Base-by-base conservation (phyloP, 768 basidiomycete genomes). In the Leccinum aurantiacum region DNA sequence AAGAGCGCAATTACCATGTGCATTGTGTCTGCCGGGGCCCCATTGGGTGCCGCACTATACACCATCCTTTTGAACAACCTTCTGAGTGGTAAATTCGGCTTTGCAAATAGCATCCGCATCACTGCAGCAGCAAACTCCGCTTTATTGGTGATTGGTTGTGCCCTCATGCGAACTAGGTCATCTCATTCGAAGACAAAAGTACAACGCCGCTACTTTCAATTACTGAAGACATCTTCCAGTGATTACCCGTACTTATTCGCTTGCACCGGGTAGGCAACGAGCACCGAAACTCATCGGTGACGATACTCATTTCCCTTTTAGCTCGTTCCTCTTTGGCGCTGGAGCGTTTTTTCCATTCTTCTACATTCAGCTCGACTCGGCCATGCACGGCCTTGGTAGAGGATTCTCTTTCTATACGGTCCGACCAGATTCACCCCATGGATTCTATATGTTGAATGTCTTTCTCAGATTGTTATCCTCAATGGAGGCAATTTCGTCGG, bases 321-420 rank as follows among this genome's bases (percentile, higher is more conserved):
- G 68, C 4, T 7, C 62, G 14, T 57, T 69, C 38, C 50, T 69
- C 27, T 66, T 57, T 54, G 68, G 62, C 10, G 68, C 69, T n/a
- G 68, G 68, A 3, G 54, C 64, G 4, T 66, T 65, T 44, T 65
- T 62, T 3, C 63, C 63, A 35, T 48, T 82, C 37, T 85, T 84
- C 68, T 87, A 82, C 64, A 71, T 87, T 17, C 86, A 87, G 59
- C 72, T 86, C 14, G 79, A 83, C 56, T 79, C 85, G 8, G 76
- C 80, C 33, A 74, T 76, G 57, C 80, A 82, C 58, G 80, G 80
- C 2, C 70, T 84, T 31, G 69, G 74, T 14, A 65, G 74, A 19
- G 68, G 64, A 27, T 72, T 87, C 13, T 81, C 85, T 1, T 87
- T 87, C 65, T 85, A 86, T 63, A 79, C 78, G 52, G 85, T 85